phyloP scores from a whole-genome alignment of 768 basidiomycete genomes.

The Trametopsis cervina region DNA sequence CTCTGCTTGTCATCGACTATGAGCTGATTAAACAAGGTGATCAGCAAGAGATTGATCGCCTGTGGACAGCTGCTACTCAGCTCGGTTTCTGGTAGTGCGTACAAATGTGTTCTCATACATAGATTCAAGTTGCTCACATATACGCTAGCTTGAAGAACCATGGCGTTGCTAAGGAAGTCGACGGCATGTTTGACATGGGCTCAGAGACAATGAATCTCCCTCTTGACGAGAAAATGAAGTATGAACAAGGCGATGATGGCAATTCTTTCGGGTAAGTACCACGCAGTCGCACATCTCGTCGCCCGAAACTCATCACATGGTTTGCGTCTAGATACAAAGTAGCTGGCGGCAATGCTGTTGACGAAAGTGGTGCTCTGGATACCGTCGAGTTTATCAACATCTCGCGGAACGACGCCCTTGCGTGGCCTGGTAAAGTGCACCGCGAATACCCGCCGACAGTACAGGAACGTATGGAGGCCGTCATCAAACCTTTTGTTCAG shows the following conservation, averaged over 20 bases:
- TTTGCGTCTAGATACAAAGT: conserved; percentile 22
- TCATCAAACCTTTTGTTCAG: conserved; percentile 23
- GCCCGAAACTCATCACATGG: neutral
- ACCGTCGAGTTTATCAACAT: conserved; percentile 30
- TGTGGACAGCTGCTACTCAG: conserved; percentile 44
- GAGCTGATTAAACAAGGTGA: conserved; percentile 31
- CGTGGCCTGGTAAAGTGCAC: conserved; percentile 24
- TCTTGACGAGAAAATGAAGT: conserved; percentile 35
- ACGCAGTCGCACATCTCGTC: neutral
- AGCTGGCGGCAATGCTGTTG: conserved; percentile 25
- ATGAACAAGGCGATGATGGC: conserved; percentile 36
- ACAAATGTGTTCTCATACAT: neutral
- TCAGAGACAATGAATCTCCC: conserved; percentile 33
- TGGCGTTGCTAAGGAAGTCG: conserved; percentile 29
- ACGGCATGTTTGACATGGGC: conserved; percentile 37
- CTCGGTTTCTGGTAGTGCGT: conserved; percentile 50
- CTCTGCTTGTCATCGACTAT: conserved; percentile 41
- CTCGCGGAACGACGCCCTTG: conserved; percentile 30
- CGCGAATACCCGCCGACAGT: conserved; percentile 28
- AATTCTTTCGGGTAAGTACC: conserved; percentile 31
- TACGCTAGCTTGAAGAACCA: conserved; percentile 36
- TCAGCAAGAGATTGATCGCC: conserved; percentile 30
- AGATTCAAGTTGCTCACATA: neutral
- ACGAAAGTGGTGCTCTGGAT: conserved; percentile 27
- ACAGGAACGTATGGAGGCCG: conserved; percentile 22